Evolutionary conservation across 2,329 filamentous ascomycete genomes (phyloP), one percentile per base, ranked within the genome.

Genomic region (Diaporthe longicolla): DNA sequence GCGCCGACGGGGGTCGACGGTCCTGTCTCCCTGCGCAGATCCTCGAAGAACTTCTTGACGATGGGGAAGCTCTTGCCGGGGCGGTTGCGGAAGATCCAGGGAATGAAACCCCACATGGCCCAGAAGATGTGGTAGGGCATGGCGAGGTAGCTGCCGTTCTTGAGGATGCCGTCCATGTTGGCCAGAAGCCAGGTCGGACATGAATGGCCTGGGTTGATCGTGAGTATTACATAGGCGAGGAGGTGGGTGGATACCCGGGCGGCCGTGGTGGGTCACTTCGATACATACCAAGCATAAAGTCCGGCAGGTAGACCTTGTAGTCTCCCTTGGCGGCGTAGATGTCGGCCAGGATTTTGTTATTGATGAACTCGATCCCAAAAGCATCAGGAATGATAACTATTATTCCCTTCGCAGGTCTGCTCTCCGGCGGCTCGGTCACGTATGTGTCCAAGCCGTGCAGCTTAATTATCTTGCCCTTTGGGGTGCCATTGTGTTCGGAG

Each of bases 311-410:
- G 48, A 91, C 88, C 11, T 80, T 82, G 77, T 85, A 89, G 19
- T 82, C 81, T 6, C 85, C 85, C 77, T 86, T 86, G 73, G 83
- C 82, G n/a, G 88, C 88, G 76, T 89, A 89, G 55, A 81, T 80
- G 77, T 91, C 89, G 7, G 88, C 88, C 45, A 91, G 79, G 8
- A 90, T 79, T 50, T 87, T 83, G 69, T 84, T 85, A 79, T 91
- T 91, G 29, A 85, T 80, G 75, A 90, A 87, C 3, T 84, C 82
- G 85, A 88, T 88, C 21, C 89, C 89, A 76, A 90, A 90, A 0
- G 85, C 85, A 77, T 91, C 89, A 0, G 89, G 84, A 43, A 91
- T 83, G 66, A 90, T 83, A 55, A 90, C 85, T 13, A 91, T 80
- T 73, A 89, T 85, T 15, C 83, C 88, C 50, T 85, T 85, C n/a